Percentiles rank a stretch among this genome's conserved stretches.
Conservation (phyloP, 2,329 filamentous ascomycete species). For the Aplosporella prunicola region DNA sequence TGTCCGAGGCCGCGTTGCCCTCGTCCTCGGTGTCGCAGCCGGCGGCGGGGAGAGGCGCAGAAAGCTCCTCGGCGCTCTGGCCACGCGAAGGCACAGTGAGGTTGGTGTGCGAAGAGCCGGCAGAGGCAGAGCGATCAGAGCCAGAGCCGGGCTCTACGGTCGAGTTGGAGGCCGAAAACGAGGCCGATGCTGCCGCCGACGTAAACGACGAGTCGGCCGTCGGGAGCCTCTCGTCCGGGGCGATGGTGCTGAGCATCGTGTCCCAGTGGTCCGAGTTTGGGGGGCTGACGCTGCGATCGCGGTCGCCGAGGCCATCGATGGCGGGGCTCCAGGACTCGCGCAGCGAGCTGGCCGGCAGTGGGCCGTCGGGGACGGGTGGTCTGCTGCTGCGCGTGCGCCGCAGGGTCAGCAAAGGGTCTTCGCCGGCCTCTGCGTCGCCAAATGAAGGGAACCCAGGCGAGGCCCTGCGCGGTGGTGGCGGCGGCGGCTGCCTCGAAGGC, state of each 20-base stretch:
- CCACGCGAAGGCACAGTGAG: constrained; percentile 28
- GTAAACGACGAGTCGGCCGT: constrained; percentile 77
- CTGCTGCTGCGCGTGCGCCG: constrained; percentile 29
- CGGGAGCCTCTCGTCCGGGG: constrained; percentile 70
- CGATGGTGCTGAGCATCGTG: constrained; percentile 67
- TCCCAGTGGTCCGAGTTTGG: constrained; percentile 63
- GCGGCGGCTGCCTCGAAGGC: no score
- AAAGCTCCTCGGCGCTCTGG: constrained; percentile 34
- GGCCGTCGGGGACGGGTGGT: constrained; percentile 27
- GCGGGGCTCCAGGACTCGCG: constrained; percentile 30
- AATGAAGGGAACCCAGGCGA: no score
- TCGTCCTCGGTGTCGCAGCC: constrained; percentile 41
- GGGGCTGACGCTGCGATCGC: constrained; percentile 71
- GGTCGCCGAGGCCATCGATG: constrained; percentile 72
- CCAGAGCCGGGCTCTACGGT: constrained; percentile 7
- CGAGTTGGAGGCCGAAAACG: constrained; percentile 23
- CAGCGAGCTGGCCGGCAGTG: constrained; percentile 26
- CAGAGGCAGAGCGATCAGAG: constrained; percentile 15
- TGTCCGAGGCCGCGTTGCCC: no score
- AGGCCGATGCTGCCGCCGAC: constrained; percentile 49
- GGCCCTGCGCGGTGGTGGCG: no score
- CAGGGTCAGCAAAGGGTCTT: no score
- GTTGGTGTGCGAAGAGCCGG: constrained; percentile 28
- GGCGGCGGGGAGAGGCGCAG: constrained; percentile 30
- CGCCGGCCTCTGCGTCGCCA: constrained; percentile 15